These are phyloP conservation scores for Actinidia arguta DNA, from an alignment of 179 eudicot genomes.

Conservation along the genomic window DNA sequence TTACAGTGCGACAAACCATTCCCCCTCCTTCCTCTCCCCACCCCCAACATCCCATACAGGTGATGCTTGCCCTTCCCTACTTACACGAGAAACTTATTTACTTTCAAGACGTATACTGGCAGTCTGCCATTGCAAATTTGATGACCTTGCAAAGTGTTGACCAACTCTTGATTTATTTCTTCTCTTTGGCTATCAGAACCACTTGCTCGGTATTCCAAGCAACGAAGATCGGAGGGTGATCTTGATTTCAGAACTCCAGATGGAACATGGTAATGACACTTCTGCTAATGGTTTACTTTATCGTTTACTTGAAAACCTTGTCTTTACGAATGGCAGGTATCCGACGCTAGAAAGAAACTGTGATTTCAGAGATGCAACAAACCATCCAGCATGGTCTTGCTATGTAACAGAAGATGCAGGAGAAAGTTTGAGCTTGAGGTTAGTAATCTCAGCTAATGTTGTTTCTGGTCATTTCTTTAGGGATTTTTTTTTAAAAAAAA, in stretches of 20 bases:
- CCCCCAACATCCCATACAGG: not conserved
- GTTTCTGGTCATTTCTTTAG: conserved; percentile 4
- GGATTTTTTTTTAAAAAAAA: no score
- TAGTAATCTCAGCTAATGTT: conserved; percentile 7
- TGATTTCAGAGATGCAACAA: conserved; percentile 31
- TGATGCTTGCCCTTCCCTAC: not conserved
- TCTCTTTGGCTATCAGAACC: conserved; percentile 35
- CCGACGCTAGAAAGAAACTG: conserved; percentile 30
- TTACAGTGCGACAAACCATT: no score
- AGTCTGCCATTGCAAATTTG: not conserved
- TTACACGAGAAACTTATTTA: not conserved
- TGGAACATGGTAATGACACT: conserved; percentile 47
- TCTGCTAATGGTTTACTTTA: not conserved
- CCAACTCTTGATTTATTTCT: conserved; percentile 1
- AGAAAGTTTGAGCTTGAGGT: conserved; percentile 69
- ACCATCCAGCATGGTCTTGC: conserved; percentile 33
- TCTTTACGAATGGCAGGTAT: conserved; percentile 40
- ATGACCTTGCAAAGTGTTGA: not conserved
- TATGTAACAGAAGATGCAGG: conserved; percentile 42
- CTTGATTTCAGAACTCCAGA: conserved; percentile 35
- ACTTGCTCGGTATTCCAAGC: conserved; percentile 31
- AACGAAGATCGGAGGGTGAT: conserved; percentile 31
- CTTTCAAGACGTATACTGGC: not conserved
- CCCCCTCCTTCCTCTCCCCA: no score
- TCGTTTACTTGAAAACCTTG: not conserved